Evolutionary conservation across 2,329 filamentous ascomycete genomes (phyloP), one percentile per base, ranked within the genome.

Genomic region (Microcyclospora tardicrescens): DNA sequence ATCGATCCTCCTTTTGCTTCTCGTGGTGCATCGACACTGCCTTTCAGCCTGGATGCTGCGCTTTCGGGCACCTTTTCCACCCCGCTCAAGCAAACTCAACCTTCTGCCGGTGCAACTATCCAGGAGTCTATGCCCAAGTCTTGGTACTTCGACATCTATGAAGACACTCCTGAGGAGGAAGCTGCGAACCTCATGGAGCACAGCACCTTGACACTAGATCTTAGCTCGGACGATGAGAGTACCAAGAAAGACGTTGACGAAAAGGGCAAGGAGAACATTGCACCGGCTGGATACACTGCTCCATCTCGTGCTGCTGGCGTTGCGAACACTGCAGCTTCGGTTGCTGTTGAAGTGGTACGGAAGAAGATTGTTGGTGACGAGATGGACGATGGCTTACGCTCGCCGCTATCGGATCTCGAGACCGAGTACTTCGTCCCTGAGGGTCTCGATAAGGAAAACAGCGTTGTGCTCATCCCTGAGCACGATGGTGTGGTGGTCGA

Each of bases 141-240:
- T 42, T 95, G 86, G 87, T 81, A 81, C 66, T 96, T 98, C 57
- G 82, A 89, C 42, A 96, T 98, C 54, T 80, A 95, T 57, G 84
- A 94, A 57, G 89, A 98, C 60, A 85, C 84, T 0, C 75, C 81
- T 6, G 84, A 94, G 57, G 83, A 95, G 56, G 81, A 93, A 57
- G 83, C 91, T 62, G 84, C 86, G 52, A 95, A 93, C 54, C 67
- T 94, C 30, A 84, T 96, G 64, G 84, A 95, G 61, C 89, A 95
- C 65, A 81, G 81, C 40, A 89, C 89, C 6, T 80, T 81, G 46
- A 78, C 81, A 0, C 72, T 96, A 3, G 89, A 96, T 57, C 85
- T 96, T 54, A 85, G 78, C 49, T 87, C 84, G 15, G 87, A 94
- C 52, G 87, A 94, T 58, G 82, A 87, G 60, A 73, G 73, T 54